A percentile compares a stretch with the other conserved stretches of the same genome.
Evolutionary conservation across 306 rosid species (phyloP).

Genomic region (Pyrus bretschneideri): DNA sequence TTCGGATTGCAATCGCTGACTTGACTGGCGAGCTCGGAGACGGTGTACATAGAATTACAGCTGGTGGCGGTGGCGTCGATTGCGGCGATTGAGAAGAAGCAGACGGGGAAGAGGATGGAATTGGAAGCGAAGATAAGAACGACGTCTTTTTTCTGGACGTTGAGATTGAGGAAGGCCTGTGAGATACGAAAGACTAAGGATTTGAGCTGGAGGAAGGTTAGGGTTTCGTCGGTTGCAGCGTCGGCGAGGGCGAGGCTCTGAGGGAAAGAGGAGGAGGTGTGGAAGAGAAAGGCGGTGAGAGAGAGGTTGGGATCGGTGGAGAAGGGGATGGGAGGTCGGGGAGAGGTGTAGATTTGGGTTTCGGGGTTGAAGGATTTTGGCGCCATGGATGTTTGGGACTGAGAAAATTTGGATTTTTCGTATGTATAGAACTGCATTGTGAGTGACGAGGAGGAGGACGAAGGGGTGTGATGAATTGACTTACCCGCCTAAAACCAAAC

Average conservation of each 20-base stretch:
- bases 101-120: not conserved
- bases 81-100: not conserved
- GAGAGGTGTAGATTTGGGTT: constrained; percentile 1
- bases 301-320: constrained; percentile 36
- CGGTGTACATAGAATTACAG: constrained; percentile 47
- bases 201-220: not conserved
- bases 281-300: constrained; percentile 44
- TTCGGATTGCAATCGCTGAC: constrained; percentile 27
- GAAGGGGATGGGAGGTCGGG: constrained; percentile 27
- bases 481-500: too few species aligned
- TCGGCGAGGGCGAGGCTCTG: constrained; percentile 29
- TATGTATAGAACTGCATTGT: too few species aligned
- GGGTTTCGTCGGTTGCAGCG: constrained; percentile 16
- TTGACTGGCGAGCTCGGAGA: not conserved
- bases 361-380: too few species aligned
- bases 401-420: too few species aligned
- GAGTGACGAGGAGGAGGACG: too few species aligned
- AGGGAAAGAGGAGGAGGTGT: constrained; percentile 12
- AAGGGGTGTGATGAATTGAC: too few species aligned
- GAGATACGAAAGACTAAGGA: not conserved
- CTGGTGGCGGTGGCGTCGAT: constrained; percentile 27
- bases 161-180: not conserved
- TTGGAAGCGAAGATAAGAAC: not conserved
- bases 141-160: not conserved
- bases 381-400: too few species aligned